Evolutionary conservation across 108 stramenopile genomes (phyloP).

Genomic region (Cylindrotheca fusiformis): DNA sequence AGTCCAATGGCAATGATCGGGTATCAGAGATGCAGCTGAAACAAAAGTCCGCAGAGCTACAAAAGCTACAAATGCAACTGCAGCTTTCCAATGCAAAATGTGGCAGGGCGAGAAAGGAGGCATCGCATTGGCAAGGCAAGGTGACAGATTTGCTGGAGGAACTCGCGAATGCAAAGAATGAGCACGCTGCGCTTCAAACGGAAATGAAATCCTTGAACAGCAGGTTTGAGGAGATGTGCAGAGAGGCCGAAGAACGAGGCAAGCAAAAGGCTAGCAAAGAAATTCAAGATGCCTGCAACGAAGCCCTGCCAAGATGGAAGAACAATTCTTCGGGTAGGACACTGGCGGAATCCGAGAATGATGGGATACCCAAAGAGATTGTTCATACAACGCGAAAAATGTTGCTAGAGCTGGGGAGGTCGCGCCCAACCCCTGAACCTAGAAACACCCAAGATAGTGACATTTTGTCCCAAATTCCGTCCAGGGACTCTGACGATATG

Average conservation of each 20-base stretch:
- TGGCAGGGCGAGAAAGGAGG: background rate
- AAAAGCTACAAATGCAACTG: background rate
- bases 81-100: background rate
- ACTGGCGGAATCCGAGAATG: too few species aligned
- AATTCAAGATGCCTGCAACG: too few species aligned
- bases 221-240: background rate
- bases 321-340: too few species aligned
- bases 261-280: background rate
- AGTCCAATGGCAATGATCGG: too few species aligned
- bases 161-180: background rate
- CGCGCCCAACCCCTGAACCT: too few species aligned
- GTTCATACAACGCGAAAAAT: too few species aligned
- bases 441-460: background rate
- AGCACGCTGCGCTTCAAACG: background rate
- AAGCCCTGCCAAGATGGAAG: too few species aligned
- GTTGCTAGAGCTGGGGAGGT: too few species aligned
- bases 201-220: background rate
- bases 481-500: too few species aligned
- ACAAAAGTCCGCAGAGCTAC: too few species aligned
- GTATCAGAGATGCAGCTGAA: too few species aligned
- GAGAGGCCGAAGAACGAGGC: slow-evolving; percentile 1
- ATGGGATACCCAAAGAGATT: too few species aligned
- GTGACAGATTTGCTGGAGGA: background rate
- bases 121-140: background rate
- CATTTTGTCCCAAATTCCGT: background rate